These are phyloP conservation scores for Colletotrichum costaricense DNA, from an alignment of 2,329 filamentous ascomycete species.

Conservation along the genomic window DNA sequence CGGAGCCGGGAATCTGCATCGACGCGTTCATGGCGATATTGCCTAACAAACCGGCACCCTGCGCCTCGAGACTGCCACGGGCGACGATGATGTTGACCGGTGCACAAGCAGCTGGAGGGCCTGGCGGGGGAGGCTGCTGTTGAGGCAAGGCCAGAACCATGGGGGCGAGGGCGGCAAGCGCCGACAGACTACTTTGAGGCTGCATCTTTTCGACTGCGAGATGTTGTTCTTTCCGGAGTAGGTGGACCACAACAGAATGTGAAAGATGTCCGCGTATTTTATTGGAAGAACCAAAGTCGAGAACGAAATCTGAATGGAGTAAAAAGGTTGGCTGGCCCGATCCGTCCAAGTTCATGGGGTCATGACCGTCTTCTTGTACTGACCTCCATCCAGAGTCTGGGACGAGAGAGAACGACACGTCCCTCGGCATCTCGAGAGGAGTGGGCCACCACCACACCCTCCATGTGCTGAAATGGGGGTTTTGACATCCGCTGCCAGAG, in stretches of 20 bases:
- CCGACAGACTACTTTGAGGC: slow-evolving; percentile 10
- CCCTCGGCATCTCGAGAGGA: slow-evolving; percentile 17
- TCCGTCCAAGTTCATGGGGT: not conserved
- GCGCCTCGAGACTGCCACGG: slow-evolving; percentile 49
- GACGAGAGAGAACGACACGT: slow-evolving; percentile 14
- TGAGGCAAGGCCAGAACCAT: slow-evolving; percentile 14
- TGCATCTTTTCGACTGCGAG: slow-evolving; percentile 2
- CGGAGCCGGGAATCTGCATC: slow-evolving; percentile 46
- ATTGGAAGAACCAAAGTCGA: not conserved
- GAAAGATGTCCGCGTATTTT: not conserved
- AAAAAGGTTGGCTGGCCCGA: not conserved
- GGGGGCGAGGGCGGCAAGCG: slow-evolving; percentile 20
- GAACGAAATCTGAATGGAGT: not conserved
- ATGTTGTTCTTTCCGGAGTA: not conserved
- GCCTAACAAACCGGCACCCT: slow-evolving; percentile 49
- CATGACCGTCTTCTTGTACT: slow-evolving; percentile 28
- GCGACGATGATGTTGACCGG: slow-evolving; percentile 52
- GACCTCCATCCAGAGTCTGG: slow-evolving; percentile 8
- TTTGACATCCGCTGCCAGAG: not conserved
- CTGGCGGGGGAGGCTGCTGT: not conserved
- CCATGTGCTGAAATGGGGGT: slow-evolving; percentile 9
- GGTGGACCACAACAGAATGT: not conserved
- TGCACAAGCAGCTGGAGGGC: not conserved
- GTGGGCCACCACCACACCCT: not conserved
- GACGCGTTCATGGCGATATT: slow-evolving; percentile 46